phyloP scores from a whole-genome alignment of 192 early-diverging fungal genomes.

The Podila epigama region DNA sequence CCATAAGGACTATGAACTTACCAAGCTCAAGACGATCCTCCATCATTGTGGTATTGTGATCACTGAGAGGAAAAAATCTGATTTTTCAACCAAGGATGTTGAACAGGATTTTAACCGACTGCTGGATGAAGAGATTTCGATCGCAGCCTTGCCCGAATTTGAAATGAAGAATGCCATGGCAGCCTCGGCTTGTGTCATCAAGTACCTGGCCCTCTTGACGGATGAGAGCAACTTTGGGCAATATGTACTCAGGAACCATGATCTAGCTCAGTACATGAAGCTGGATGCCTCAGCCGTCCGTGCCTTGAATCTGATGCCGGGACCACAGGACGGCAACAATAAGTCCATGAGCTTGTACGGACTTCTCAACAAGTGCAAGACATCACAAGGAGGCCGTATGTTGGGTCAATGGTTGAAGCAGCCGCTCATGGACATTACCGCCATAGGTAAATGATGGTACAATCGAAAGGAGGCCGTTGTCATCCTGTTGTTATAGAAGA shows the following conservation, averaged over 20 bases:
- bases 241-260: constrained; percentile 74
- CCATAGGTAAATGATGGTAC: constrained; percentile 65
- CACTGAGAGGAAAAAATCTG: constrained; percentile 68
- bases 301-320: constrained; percentile 88
- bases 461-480: no score
- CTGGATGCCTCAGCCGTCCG: constrained; percentile 89
- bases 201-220: constrained; percentile 72
- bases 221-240: constrained; percentile 84
- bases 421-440: constrained; percentile 74
- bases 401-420: constrained; percentile 94
- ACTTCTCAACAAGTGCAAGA: constrained; percentile 89
- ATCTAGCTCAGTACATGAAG: constrained; percentile 90
- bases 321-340: constrained; percentile 68
- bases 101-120: constrained; percentile 89
- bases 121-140: constrained; percentile 68
- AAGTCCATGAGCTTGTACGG: constrained; percentile 70
- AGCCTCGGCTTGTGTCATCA: constrained; percentile 72
- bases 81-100: constrained; percentile 79
- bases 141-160: constrained; percentile 73
- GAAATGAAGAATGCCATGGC: constrained; percentile 76
- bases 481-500: no score
- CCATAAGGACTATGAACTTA: constrained; percentile 69
- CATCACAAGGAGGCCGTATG: constrained; percentile 83
- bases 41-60: constrained; percentile 80
- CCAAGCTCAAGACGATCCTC: constrained; percentile 74